Evolutionary conservation across 148 eudicot species (phyloP).

Genomic region (Nyssa sinensis): DNA sequence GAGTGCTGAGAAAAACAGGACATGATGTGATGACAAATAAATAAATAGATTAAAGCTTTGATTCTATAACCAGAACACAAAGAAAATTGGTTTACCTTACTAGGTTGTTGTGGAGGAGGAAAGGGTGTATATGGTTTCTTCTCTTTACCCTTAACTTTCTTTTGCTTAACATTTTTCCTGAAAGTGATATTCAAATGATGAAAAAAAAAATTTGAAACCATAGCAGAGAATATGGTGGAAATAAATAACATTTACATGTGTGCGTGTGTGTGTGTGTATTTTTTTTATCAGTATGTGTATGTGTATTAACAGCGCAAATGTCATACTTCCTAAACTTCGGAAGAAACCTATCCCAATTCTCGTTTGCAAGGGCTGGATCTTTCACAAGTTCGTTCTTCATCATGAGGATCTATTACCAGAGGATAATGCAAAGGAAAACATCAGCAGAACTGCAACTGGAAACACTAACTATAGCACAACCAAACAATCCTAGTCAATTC

Average conservation of each 20-base stretch:
- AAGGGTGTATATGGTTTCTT: constrained; percentile 92
- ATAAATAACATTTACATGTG: not conserved
- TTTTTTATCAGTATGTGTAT: not conserved
- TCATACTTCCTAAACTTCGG: constrained; percentile 85
- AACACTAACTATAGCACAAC: not conserved
- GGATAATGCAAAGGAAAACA: not conserved
- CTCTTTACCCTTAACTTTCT: constrained; percentile 78
- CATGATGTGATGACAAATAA: not conserved
- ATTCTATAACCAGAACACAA: not conserved
- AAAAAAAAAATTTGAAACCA: not conserved
- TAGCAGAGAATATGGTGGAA: not conserved
- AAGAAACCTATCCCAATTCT: constrained; percentile 96
- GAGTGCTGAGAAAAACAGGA: not conserved
- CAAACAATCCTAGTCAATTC: not conserved
- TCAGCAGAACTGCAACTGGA: constrained; percentile 7
- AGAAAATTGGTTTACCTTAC: constrained; percentile 55
- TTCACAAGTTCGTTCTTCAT: constrained; percentile 82
- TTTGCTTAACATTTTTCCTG: constrained; percentile 95
- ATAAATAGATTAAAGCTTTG: not conserved
- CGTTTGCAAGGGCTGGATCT: constrained; percentile 83
- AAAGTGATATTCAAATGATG: constrained; percentile 10
- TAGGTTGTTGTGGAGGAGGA: constrained; percentile 93
- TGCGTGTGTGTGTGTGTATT: too few relatives aligned
- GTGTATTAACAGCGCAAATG: not conserved
- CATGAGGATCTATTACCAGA: constrained; percentile 63